phyloP scores from a whole-genome alignment of 441 rosid genomes.

The Erodium trifolium region DNA sequence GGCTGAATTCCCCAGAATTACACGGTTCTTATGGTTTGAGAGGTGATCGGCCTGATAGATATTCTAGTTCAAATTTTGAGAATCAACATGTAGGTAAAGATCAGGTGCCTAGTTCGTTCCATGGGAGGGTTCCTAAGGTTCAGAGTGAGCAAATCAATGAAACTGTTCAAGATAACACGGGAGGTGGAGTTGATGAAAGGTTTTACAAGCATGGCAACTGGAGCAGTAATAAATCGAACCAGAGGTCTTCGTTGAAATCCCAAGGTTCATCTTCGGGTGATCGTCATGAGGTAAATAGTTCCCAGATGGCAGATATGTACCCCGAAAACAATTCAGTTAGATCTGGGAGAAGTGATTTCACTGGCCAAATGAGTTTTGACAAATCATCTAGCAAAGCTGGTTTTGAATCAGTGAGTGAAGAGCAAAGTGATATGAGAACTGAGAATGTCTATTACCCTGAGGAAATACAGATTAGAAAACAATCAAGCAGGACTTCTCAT shows the following conservation, averaged over 20 bases:
- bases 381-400: constrained; percentile 34
- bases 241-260: constrained; percentile 26
- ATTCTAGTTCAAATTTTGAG: constrained; percentile 29
- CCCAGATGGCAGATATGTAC: constrained; percentile 5
- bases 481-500: constrained; percentile 31
- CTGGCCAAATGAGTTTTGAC: constrained; percentile 30
- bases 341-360: no score
- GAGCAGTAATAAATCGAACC: constrained; percentile 18
- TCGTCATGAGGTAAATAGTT: constrained; percentile 20
- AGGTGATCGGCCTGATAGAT: neutral
- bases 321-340: no score
- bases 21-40: neutral
- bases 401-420: constrained; percentile 20
- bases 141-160: constrained; percentile 29
- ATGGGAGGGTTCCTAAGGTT: constrained; percentile 15
- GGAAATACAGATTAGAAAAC: constrained; percentile 7
- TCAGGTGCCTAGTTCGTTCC: constrained; percentile 10
- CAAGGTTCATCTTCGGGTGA: constrained; percentile 22
- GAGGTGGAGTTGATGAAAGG: no score
- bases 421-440: constrained; percentile 22
- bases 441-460: constrained; percentile 8
- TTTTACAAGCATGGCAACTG: no score
- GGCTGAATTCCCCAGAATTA: constrained; percentile 31
- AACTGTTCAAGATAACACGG: constrained; percentile 24
- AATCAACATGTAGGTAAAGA: constrained; percentile 24